Evolutionary conservation across 441 rosid species (phyloP).

Genomic region (Arabidopsis lyrata): DNA sequence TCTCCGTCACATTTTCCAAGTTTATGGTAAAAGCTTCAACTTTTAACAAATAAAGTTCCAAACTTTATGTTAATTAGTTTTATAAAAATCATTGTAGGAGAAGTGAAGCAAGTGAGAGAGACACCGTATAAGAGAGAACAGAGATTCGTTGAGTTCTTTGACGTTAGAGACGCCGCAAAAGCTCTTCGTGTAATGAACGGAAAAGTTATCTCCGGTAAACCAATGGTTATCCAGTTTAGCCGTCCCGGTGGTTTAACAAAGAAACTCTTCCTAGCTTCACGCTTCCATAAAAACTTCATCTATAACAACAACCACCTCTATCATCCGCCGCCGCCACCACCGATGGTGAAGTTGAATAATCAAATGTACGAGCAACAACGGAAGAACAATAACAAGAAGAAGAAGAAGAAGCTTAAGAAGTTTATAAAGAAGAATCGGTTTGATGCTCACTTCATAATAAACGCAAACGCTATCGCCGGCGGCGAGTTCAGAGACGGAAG

Average conservation of each 20-base stretch:
- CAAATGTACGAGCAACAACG: conserved; percentile 12
- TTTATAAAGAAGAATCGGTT: conserved; percentile 42
- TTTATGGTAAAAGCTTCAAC: conserved; percentile 54
- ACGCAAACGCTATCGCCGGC: conserved; percentile 42
- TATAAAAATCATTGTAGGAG: conserved; percentile 11
- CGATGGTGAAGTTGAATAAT: neutral
- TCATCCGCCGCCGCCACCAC: neutral
- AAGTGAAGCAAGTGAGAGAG: conserved; percentile 78
- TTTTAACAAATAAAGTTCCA: neutral
- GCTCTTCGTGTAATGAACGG: conserved; percentile 75
- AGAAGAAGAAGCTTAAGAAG: conserved; percentile 39
- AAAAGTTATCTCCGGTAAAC: conserved; percentile 57
- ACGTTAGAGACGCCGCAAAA: conserved; percentile 70
- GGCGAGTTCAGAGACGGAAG: conserved; percentile 57
- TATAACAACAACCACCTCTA: neutral
- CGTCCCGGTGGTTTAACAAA: conserved; percentile 79
- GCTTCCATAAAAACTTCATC: conserved; percentile 13
- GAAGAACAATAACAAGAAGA: conserved; percentile 43
- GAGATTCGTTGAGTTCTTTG: conserved; percentile 79
- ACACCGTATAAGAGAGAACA: conserved; percentile 87
- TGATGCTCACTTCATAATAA: conserved; percentile 62
- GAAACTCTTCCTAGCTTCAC: conserved; percentile 46
- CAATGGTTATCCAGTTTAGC: conserved; percentile 70
- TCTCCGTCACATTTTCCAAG: conserved; percentile 65
- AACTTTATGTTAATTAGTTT: neutral